Conservation (phyloP, 306 rosid genomes). For the Cicer chorassanicum region DNA sequence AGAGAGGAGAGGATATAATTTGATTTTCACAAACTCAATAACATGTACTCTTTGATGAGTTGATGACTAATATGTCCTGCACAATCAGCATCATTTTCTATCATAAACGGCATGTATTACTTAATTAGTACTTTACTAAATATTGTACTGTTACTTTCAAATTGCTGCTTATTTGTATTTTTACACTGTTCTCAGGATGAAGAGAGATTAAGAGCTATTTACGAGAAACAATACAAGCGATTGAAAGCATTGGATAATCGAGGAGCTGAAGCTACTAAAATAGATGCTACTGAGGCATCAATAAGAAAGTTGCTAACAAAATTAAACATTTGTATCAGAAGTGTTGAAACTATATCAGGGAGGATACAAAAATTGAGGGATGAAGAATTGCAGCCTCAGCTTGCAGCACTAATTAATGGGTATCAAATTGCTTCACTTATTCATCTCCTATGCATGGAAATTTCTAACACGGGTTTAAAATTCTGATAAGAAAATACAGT, state of each 20-base stretch:
- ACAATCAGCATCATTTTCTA: slow-evolving; percentile 18
- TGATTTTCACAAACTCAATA: slow-evolving; percentile 19
- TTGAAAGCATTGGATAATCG: slow-evolving; percentile 74
- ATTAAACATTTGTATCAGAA: slow-evolving; percentile 80
- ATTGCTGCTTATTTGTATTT: slow-evolving; percentile 34
- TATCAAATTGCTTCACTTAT: slow-evolving; percentile 55
- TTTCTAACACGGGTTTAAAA: not conserved
- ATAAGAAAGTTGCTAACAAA: slow-evolving; percentile 77
- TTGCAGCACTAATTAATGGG: slow-evolving; percentile 86
- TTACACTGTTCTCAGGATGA: slow-evolving; percentile 69
- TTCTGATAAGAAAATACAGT: slow-evolving; percentile 13
- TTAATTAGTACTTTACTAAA: not conserved
- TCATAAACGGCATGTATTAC: slow-evolving; percentile 22
- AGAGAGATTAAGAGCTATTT: slow-evolving; percentile 79
- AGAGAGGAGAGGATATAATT: slow-evolving; percentile 25
- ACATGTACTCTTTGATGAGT: slow-evolving; percentile 26
- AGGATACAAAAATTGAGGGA: slow-evolving; percentile 88
- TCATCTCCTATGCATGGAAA: slow-evolving; percentile 31
- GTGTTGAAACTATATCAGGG: slow-evolving; percentile 74
- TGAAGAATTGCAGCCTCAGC: slow-evolving; percentile 90
- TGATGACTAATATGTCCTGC: slow-evolving; percentile 30
- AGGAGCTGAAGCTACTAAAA: slow-evolving; percentile 88
- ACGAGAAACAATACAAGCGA: slow-evolving; percentile 84
- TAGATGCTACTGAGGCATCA: slow-evolving; percentile 80
- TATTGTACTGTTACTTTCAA: slow-evolving; percentile 33